Conservation (phyloP, 192 early-diverging fungal genomes). For the Gorgonomyces haynaldii region DNA sequence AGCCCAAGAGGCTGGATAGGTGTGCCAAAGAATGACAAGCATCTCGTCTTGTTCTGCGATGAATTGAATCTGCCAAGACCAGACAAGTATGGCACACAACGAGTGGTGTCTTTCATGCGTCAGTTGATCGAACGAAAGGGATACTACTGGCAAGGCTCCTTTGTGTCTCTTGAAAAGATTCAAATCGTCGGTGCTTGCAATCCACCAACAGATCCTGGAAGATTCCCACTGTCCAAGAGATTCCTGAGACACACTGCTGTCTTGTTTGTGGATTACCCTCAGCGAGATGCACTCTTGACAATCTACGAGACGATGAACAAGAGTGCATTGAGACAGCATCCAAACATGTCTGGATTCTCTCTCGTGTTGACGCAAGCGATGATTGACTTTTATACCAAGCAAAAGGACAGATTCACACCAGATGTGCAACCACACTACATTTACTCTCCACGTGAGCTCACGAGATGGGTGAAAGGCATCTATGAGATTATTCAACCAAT, state of each 20-base stretch:
- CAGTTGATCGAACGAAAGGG: slow-evolving; percentile 91
- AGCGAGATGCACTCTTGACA: slow-evolving; percentile 76
- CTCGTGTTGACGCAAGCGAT: slow-evolving; percentile 87
- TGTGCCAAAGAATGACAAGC: slow-evolving; percentile 72
- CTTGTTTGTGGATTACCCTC: slow-evolving; percentile 97
- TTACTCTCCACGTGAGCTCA: slow-evolving; percentile 98
- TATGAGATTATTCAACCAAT: slow-evolving; percentile 83
- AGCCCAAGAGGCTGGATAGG: slow-evolving; percentile 83
- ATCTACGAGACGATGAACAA: slow-evolving; percentile 92
- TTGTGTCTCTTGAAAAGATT: slow-evolving; percentile 90
- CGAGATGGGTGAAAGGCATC: slow-evolving; percentile 96
- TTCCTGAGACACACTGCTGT: slow-evolving; percentile 96
- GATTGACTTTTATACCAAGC: slow-evolving; percentile 89
- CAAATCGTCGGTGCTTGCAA: slow-evolving; percentile 99
- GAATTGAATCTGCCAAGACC: slow-evolving; percentile 96
- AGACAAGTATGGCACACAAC: slow-evolving; percentile 97
- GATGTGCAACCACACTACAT: slow-evolving; percentile 99
- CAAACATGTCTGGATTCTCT: slow-evolving; percentile 77
- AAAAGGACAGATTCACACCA: slow-evolving; percentile 86
- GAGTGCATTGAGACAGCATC: slow-evolving; percentile 89
- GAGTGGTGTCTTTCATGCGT: slow-evolving; percentile 92
- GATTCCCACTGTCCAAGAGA: slow-evolving; percentile 86
- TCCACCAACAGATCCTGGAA: slow-evolving; percentile 97
- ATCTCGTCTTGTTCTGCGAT: slow-evolving; percentile 99
- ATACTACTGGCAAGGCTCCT: slow-evolving; percentile 99